These are phyloP conservation scores for Nitzschia palea DNA, from an alignment of 108 stramenopile genomes.

Conservation along the genomic window DNA sequence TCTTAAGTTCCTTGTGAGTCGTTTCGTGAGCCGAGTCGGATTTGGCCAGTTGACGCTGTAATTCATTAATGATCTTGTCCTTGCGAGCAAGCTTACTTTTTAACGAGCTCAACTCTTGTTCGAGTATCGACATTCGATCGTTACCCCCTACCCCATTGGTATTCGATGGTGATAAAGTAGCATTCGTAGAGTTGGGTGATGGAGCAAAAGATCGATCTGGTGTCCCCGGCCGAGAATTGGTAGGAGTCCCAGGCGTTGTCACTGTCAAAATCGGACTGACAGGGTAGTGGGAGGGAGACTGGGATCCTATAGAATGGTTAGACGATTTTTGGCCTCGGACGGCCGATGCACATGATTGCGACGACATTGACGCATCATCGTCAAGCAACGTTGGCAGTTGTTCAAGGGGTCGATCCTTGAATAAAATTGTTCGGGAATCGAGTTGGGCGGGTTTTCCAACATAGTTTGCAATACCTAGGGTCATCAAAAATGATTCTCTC, in stretches of 20 bases:
- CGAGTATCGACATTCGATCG: constrained; percentile 11
- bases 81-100: constrained; percentile 34
- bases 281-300: background rate
- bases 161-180: too few relatives aligned
- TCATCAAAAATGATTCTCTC: constrained; percentile 68
- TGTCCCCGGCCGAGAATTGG: background rate
- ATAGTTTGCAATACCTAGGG: constrained; percentile 69
- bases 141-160: constrained; percentile 6
- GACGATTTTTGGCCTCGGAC: background rate
- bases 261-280: background rate
- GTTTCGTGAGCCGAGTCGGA: constrained; percentile 40
- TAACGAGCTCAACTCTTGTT: constrained; percentile 36
- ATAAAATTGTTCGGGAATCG: constrained; percentile 41
- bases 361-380: constrained; percentile 21
- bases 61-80: constrained; percentile 41
- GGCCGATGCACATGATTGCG: constrained; percentile 1
- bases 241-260: background rate
- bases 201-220: background rate
- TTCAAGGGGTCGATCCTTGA: constrained; percentile 5
- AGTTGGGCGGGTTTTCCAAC: constrained; percentile 45
- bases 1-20: constrained; percentile 31
- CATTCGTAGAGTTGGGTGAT: too few relatives aligned
- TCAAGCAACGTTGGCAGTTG: constrained; percentile 7
- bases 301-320: background rate
- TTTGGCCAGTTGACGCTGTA: constrained; percentile 39